A percentile compares a stretch with the other conserved stretches of the same genome.
Evolutionary conservation across 805 yeast species (phyloP).

Genomic region (Ogataea henricii): DNA sequence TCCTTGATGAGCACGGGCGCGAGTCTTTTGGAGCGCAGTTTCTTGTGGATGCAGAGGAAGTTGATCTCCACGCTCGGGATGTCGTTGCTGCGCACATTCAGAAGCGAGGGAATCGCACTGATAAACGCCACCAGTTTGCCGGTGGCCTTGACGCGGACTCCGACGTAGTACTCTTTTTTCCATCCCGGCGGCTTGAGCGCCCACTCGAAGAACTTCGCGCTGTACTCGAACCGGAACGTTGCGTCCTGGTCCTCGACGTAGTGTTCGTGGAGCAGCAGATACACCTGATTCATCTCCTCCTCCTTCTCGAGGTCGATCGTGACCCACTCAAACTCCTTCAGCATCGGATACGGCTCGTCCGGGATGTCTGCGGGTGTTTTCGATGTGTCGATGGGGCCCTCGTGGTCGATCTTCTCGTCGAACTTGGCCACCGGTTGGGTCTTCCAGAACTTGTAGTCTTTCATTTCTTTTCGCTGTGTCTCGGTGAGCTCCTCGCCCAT

Average conservation of each 20-base stretch:
- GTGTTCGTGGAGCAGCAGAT: conserved; percentile 78
- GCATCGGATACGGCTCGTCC: conserved; percentile 66
- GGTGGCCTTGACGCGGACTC: conserved; percentile 80
- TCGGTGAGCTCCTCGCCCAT: conserved; percentile 57
- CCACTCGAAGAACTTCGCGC: conserved; percentile 84
- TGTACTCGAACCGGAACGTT: conserved; percentile 86
- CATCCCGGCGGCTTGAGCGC: conserved; percentile 94
- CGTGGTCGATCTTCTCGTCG: conserved; percentile 63
- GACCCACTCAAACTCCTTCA: conserved; percentile 86
- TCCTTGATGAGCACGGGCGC: conserved; percentile 94
- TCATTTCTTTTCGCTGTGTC: conserved; percentile 69
- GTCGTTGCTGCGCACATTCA: conserved; percentile 52
- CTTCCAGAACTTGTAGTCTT: conserved; percentile 94
- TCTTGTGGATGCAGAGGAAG: conserved; percentile 91
- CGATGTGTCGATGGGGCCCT: conserved; percentile 76
- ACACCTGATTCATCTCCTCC: conserved; percentile 71
- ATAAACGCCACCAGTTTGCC: conserved; percentile 88
- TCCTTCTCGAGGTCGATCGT: conserved; percentile 63
- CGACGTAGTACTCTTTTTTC: conserved; percentile 85
- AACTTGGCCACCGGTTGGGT: conserved; percentile 92
- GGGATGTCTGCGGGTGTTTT: conserved; percentile 77
- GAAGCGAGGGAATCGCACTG: conserved; percentile 79
- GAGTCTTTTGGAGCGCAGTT: conserved; percentile 86
- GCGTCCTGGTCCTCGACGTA: conserved; percentile 95
- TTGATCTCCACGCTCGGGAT: conserved; percentile 84